Base-by-base conservation (phyloP, 1,284 basidiomycete genomes). In the Pisolithus thermaeus region DNA sequence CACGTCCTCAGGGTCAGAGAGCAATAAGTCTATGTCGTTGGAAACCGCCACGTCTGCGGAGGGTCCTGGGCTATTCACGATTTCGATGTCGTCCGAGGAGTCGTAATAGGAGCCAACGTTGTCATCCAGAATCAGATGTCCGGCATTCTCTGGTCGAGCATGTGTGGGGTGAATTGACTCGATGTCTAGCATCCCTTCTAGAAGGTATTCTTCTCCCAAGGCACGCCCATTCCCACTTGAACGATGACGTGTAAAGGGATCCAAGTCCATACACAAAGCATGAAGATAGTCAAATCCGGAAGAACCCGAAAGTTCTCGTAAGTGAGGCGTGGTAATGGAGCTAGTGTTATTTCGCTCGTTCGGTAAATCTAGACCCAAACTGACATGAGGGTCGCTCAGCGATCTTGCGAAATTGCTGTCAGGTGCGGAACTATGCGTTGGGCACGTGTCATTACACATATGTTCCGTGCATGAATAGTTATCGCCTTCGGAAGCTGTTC, bases 321-420 rank as follows among this genome's bases (percentile, higher is more conserved):
- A 42, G 28, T 54, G 52, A 49, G 48, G 52, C 54, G 55, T 64
- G 54, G 46, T 49, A 47, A 56, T 58, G 44, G 44, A 23, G 30
- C 18, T 7, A 18, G 11, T 3, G 8, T 32, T 3, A 36, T 36
- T 9, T 46, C 18, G 22, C 22, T 54, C 49, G 51, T 56, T 46
- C 44, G 54, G 56, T 41, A 56, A 53, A 42, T 52, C 50, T 36
- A 53, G 30, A 47, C 39, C 40, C 32, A 30, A 41, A 52, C 50
- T 39, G 62, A 69, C 65, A 68, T 66, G 64, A 54, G 58, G 65
- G 56, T 48, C 50, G 30, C 56, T 56, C 48, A 56, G 62, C 57
- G 50, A 52, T 41, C 49, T 48, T 52, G 52, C 51, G 27, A 45
- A 47, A 30, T 61, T 45, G 46, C 8, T 35, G 32, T 45, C 43